A percentile compares a stretch with the other conserved stretches of the same genome.
Evolutionary conservation across 2,329 filamentous ascomycete genomes (phyloP).

Genomic region (Verticillium longisporum): DNA sequence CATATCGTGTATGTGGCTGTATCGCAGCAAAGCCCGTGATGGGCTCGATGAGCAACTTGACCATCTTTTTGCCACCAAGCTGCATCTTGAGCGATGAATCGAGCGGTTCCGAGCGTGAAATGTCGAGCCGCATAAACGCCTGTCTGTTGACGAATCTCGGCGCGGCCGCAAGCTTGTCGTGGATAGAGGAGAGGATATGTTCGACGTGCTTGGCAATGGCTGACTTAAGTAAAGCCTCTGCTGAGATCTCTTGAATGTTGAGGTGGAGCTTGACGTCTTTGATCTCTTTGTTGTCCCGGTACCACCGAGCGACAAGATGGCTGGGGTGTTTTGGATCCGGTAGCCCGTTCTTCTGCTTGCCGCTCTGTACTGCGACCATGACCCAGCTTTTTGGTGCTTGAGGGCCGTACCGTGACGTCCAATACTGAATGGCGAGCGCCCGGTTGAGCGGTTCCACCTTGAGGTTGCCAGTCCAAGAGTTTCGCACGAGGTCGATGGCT

Average conservation of each 20-base stretch:
- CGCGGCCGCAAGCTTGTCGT: conserved; percentile 50
- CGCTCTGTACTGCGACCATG: conserved; percentile 73
- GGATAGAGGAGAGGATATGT: conserved; percentile 62
- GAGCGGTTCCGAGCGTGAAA: conserved; percentile 55
- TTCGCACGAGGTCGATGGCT: conserved; percentile 60
- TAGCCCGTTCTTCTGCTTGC: conserved; percentile 36
- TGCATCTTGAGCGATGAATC: conserved; percentile 64
- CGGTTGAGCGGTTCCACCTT: conserved; percentile 77
- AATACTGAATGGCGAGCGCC: conserved; percentile 84
- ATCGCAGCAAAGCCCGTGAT: conserved; percentile 72
- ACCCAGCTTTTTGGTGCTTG: conserved; percentile 79
- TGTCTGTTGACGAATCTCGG: conserved; percentile 55
- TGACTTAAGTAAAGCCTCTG: conserved; percentile 65
- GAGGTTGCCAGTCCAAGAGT: conserved; percentile 72
- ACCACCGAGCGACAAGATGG: conserved; percentile 66
- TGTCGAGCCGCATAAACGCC: conserved; percentile 49
- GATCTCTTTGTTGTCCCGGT: conserved; percentile 72
- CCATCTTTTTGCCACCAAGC: conserved; percentile 54
- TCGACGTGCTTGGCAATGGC: conserved; percentile 71
- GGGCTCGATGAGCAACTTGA: conserved; percentile 65
- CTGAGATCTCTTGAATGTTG: conserved; percentile 60
- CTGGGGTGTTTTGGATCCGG: conserved; percentile 41
- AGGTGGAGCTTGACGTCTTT: conserved; percentile 60
- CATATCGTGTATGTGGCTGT: conserved; percentile 53
- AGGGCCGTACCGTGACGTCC: conserved; percentile 55